Evolutionary conservation across 306 rosid genomes (phyloP).

Genomic region (Trifolium repens): DNA sequence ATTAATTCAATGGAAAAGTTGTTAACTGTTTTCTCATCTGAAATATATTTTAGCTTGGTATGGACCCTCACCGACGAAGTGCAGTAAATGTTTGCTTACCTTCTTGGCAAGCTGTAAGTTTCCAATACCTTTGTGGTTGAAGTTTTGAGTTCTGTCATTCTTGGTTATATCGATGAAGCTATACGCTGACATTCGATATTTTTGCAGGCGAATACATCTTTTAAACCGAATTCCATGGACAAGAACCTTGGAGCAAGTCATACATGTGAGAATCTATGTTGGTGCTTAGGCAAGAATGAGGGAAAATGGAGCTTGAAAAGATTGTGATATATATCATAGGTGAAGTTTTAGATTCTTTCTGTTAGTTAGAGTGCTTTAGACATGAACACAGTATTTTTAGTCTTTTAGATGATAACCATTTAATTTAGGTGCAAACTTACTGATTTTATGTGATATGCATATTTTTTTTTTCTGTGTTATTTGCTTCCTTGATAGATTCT

Average conservation of each 20-base stretch:
- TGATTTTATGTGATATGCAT: conserved; percentile 11
- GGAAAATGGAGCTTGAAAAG: conserved; percentile 24
- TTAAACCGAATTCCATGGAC: not conserved
- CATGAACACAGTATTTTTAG: not conserved
- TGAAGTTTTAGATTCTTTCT: conserved; percentile 30
- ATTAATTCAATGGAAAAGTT: conserved; percentile 29
- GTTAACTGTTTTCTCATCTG: conserved; percentile 38
- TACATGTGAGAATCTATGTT: conserved; percentile 8
- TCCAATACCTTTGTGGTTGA: conserved; percentile 25
- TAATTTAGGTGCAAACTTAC: conserved; percentile 9
- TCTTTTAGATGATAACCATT: conserved; percentile 4
- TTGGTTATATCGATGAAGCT: conserved; percentile 24
- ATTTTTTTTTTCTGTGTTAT: conserved; percentile 6
- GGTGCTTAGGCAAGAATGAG: conserved; percentile 28
- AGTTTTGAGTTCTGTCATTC: not conserved
- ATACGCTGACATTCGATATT: conserved; percentile 13
- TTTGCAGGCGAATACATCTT: conserved; percentile 26
- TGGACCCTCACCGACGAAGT: conserved; percentile 54
- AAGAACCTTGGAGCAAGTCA: conserved; percentile 27
- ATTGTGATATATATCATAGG: not conserved
- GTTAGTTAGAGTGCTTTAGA: conserved; percentile 15
- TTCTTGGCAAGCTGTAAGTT: conserved; percentile 50
- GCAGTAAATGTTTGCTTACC: conserved; percentile 43
- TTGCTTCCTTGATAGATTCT: not conserved
- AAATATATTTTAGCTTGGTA: conserved; percentile 63